Evolutionary conservation across 345 rosid genomes (phyloP).

Genomic region (Eucalyptus victrix): DNA sequence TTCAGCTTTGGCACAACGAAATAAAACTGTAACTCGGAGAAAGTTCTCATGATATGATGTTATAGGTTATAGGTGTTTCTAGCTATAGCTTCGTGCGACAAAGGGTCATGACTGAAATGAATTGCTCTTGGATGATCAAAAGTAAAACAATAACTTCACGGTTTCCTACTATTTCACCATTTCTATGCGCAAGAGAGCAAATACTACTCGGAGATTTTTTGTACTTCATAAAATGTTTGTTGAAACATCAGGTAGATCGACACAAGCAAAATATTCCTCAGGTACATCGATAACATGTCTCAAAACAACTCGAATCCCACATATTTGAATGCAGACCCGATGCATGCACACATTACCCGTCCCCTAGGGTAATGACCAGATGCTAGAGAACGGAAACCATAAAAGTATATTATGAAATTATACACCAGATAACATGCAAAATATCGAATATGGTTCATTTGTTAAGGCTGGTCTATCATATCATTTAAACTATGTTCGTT

Average conservation of each 20-base stretch:
- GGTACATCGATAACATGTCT: neutral
- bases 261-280: neutral
- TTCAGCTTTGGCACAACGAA: too few species aligned
- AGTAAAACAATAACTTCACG: neutral
- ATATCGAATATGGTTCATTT: too few species aligned
- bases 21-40: too few species aligned
- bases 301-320: neutral
- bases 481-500: rapidly evolving
- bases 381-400: neutral
- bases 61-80: too few species aligned
- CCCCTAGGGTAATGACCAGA: neutral
- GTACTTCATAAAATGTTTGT: neutral
- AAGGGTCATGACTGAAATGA: too few species aligned
- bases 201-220: neutral
- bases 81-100: too few species aligned
- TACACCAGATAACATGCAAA: too few species aligned
- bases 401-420: neutral
- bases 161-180: neutral
- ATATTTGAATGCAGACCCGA: neutral
- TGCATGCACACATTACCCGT: neutral
- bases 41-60: too few species aligned
- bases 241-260: neutral
- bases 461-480: too few species aligned
- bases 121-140: too few species aligned
- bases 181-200: neutral